phyloP scores from a whole-genome alignment of 805 yeast species.

The Myxozyma melibiosi region DNA sequence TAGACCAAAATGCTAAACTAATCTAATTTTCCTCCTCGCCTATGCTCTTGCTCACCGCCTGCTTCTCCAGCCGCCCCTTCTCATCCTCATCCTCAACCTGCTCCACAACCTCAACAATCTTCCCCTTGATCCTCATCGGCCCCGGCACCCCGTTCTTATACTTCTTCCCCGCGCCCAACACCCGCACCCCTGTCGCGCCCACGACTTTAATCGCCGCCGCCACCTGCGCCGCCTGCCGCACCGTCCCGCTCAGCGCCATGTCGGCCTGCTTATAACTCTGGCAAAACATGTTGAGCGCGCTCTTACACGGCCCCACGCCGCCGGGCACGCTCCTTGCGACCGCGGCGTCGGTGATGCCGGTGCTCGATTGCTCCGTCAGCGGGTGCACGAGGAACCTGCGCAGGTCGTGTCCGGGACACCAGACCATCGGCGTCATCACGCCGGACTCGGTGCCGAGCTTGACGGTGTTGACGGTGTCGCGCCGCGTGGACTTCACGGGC shows the following conservation, averaged over 20 bases:
- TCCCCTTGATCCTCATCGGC: not conserved
- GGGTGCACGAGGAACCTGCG: slow-evolving; percentile 26
- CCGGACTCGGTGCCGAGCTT: slow-evolving; percentile 35
- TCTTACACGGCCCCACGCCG: slow-evolving; percentile 21
- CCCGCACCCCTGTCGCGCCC: not conserved
- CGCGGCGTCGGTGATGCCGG: slow-evolving; percentile 1
- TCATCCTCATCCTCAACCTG: not conserved
- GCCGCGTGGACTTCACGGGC: slow-evolving; percentile 39
- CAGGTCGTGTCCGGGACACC: slow-evolving; percentile 40
- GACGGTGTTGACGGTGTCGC: slow-evolving; percentile 34
- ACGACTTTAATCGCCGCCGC: not conserved
- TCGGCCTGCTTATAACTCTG: slow-evolving; percentile 37
- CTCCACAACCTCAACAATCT: not conserved
- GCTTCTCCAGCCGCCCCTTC: not conserved
- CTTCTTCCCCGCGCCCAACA: not conserved
- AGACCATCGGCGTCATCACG: slow-evolving; percentile 37
- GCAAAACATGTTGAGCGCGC: slow-evolving; percentile 41
- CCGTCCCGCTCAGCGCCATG: slow-evolving; percentile 24
- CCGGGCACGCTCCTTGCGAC: not conserved
- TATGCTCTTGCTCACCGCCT: not conserved
- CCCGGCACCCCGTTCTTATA: not conserved
- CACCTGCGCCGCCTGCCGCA: slow-evolving; percentile 24
- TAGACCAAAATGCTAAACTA: too few relatives aligned
- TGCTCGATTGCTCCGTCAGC: slow-evolving; percentile 31
- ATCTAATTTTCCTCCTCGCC: too few relatives aligned